Base-by-base conservation (phyloP, 768 basidiomycete species). In the Lactarius sanguifluus region DNA sequence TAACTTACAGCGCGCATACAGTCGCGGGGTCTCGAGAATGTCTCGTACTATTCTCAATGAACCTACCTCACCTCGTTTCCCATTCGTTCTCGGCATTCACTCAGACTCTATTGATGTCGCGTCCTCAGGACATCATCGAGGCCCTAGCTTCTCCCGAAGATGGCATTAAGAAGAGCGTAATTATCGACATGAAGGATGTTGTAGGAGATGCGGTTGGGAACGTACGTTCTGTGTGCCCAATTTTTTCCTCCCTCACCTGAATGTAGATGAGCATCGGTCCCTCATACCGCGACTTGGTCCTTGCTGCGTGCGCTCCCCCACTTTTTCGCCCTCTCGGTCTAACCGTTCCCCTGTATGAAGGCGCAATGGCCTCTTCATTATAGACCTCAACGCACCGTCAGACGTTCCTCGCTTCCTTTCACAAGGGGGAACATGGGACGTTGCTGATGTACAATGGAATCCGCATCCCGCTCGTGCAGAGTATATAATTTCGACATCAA, bases 371-470 rank as follows among this genome's bases (percentile, higher is more conserved):
- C 81, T 99, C 18, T 98, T 92, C 75, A 94, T 98, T 64, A 92
- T 99, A 67, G 97, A 98, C 79, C 82, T 99, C 18, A 89, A 94
- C 67, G 85, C 90, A 15, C 93, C 94, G 1, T 81, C 92, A 20
- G 87, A 92, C 69, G 84, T 94, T 0, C 97, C 97, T 28, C 84
- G 96, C 15, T 98, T 96, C 74, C 83, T 99, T 10, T 96, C 96
- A 16, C 96, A 99, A 77, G 94, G 94, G 2, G 96, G 95, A 1
- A 93, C 92, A 6, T 98, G 95, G 94, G 92, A 96, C 71, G 94
- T 97, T 13, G 91, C 92, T 0, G 92, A 95, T 72, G 91, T 94
- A 0, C 91, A 93, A 70, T 96, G 93, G 94, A 94, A 94, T 69
- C 94, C 94, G 0, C 94, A 95, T 71, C 83, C 81, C 2, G 80